Evolutionary conservation across 495 filamentous ascomycete genomes (phyloP), one percentile per base, ranked within the genome.

Genomic region (Hypoxylon subgilvum): DNA sequence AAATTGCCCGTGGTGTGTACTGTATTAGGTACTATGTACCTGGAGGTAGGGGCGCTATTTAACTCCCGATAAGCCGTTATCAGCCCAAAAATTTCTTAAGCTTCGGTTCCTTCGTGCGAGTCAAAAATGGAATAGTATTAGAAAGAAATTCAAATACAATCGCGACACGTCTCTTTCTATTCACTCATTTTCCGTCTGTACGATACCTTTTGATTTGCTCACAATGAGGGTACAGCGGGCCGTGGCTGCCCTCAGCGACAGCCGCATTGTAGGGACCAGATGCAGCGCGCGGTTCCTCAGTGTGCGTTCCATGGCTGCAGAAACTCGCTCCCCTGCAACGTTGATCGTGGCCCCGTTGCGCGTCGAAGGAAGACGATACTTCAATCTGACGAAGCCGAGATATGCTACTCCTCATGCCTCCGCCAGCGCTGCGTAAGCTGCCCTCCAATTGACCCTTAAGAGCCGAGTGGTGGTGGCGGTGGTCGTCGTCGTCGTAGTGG

Each of bases 171-270:
- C 18, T 36, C 32, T 31, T 58, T 50, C 35, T 47, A 42, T 58
- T 52, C 44, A 10, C 54, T 57, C 50, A 34, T 13, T 48, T 57
- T 51, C 17, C 17, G 61, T 56, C 38, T 27, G 4, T 61, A 18
- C 42, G n/a, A 21, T 47, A 43, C 48, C 40, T 63, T 61, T 35
- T 50, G 46, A 39, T 42, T 21, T 53, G 44, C 64, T 21, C 46
- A 74, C 52, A 27, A 79, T 79, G 76, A 73, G 73, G 73, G 73
- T 72, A 21, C 71, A 75, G 62, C 63, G 76, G 67, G 70, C 71
- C 23, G 72, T 66, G 57, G 69, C 72, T 66, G 70, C 73, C 61
- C 64, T 78, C 53, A 72, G 71, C 45, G 71, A 69, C 68, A 65
- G 72, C 48, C 65, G 73, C 23, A 67, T 70, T 43, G 50, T 70